Base-by-base conservation (phyloP, 768 basidiomycete species). In the Xanthoconium stramineum region DNA sequence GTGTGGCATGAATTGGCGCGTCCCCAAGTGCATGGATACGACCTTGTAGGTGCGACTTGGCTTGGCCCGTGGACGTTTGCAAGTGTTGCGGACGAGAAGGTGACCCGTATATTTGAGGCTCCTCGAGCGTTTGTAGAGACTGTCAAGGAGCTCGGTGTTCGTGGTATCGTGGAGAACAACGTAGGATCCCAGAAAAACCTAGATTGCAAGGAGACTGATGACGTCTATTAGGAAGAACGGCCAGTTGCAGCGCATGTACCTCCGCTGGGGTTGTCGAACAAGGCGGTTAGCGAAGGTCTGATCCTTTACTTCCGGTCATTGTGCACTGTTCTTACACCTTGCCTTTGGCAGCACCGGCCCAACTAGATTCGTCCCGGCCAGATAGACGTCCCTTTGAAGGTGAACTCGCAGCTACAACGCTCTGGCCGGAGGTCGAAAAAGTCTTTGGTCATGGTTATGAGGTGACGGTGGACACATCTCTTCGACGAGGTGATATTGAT, bases 361-460 rank as follows among this genome's bases (percentile, higher is more conserved):
- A 47, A 53, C 48, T 51, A 50, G 62, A 60, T 57, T 57, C 44
- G 2, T 62, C 55, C 30, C 47, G 52, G 52, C 38, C 45, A 33
- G 44, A 64, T 28, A 69, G 79, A 49, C 74, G 80, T n/a, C 88
- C 97, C 0, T 91, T 93, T 54, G 97, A 98, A 67, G 92, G 91
- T 12, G 94, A 98, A 69, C 79, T 98, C 0, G 86, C 92, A 0
- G 81, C 85, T 0, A 81, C 83, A 15, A 98, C 96, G 0, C 78
- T 98, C 1, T 99, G 97, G 97, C 97, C 96, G 0, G 97, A 99
- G 74, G 76, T 85, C 1, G 97, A 98, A 65, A 99, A 99, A 69
- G 78, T 99, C 1, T 99, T 97, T 69, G 97, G 96, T 6, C 97
- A 98, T 71, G 94, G 96, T 40, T 98, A 98, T 64, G 97, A 99